These are phyloP conservation scores for Coemansia sp. DNA, from an alignment of 192 early-diverging fungal species.

Conservation along the genomic window DNA sequence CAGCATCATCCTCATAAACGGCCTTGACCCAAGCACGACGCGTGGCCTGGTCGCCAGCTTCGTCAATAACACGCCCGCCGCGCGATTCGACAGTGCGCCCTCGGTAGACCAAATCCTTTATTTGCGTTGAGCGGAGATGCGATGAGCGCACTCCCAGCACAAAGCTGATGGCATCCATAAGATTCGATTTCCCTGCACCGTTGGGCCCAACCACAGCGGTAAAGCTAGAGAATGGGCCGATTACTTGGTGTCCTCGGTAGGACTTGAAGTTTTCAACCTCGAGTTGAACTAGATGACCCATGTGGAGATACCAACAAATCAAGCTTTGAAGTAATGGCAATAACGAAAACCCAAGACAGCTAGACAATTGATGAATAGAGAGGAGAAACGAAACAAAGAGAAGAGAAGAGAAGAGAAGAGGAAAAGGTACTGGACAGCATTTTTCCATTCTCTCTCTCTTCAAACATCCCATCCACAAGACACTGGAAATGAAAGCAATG, in stretches of 20 bases:
- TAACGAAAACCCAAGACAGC: too few relatives aligned
- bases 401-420: too few relatives aligned
- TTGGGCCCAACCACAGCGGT: slow-evolving; percentile 97
- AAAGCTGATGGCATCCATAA: slow-evolving; percentile 99
- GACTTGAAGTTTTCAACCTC: slow-evolving; percentile 99
- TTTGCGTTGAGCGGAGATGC: slow-evolving; percentile 86
- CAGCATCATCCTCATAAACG: slow-evolving; percentile 73
- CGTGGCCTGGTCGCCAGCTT: slow-evolving; percentile 44
- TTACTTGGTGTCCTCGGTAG: slow-evolving; percentile 89
- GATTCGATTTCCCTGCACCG: slow-evolving; percentile 96
- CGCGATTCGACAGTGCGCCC: slow-evolving; percentile 56
- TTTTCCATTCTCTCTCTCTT: too few relatives aligned
- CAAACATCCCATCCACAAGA: too few relatives aligned
- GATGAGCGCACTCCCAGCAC: slow-evolving; percentile 91
- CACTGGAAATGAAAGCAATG: too few relatives aligned
- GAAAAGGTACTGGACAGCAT: too few relatives aligned
- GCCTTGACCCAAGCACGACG: slow-evolving; percentile 77
- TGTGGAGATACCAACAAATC: slow-evolving; percentile 15
- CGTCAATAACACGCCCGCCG: slow-evolving; percentile 53
- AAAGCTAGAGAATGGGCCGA: slow-evolving; percentile 94
- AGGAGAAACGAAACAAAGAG: too few relatives aligned
- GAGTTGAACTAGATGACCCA: slow-evolving; percentile 83
- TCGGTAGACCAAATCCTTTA: slow-evolving; percentile 91
- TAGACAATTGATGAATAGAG: too few relatives aligned
- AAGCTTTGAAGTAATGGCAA: background rate